A percentile compares a stretch with the other conserved stretches of the same genome.
Evolutionary conservation across 306 rosid genomes (phyloP).

Genomic region (Glycine tomentella): DNA sequence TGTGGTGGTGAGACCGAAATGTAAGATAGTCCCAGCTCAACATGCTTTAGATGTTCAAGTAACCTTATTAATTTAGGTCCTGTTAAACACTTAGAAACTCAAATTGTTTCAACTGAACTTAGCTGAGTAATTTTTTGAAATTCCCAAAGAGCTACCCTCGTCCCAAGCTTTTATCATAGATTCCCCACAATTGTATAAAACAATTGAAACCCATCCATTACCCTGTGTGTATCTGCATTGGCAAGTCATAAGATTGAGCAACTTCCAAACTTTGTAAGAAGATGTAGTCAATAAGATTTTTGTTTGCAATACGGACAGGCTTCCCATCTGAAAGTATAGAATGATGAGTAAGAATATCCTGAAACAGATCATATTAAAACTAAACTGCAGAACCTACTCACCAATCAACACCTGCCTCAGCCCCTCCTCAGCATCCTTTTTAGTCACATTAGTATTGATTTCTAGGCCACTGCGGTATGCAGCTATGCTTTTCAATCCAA

Average conservation of each 20-base stretch:
- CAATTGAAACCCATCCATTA: conserved; percentile 43
- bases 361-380: conserved; percentile 25
- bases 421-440: conserved; percentile 73
- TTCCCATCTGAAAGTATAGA: conserved; percentile 70
- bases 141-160: not conserved
- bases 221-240: conserved; percentile 97
- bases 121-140: not conserved
- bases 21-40: too few relatives aligned
- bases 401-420: conserved; percentile 63
- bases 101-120: conserved; percentile 26
- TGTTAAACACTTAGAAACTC: conserved; percentile 14
- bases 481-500: conserved; percentile 87
- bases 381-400: conserved; percentile 47
- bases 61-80: not conserved
- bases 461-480: conserved; percentile 86
- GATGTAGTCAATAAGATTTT: conserved; percentile 71
- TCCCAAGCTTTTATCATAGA: conserved; percentile 22
- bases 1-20: too few relatives aligned
- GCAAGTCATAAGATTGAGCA: conserved; percentile 78
- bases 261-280: conserved; percentile 81
- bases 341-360: conserved; percentile 40
- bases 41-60: too few relatives aligned
- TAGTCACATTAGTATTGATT: conserved; percentile 68
- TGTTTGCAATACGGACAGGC: conserved; percentile 70
- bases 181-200: conserved; percentile 27